These are phyloP conservation scores for Neodidymelliopsis sp. DNA, from an alignment of 2,329 filamentous ascomycete genomes.

Conservation along the genomic window DNA sequence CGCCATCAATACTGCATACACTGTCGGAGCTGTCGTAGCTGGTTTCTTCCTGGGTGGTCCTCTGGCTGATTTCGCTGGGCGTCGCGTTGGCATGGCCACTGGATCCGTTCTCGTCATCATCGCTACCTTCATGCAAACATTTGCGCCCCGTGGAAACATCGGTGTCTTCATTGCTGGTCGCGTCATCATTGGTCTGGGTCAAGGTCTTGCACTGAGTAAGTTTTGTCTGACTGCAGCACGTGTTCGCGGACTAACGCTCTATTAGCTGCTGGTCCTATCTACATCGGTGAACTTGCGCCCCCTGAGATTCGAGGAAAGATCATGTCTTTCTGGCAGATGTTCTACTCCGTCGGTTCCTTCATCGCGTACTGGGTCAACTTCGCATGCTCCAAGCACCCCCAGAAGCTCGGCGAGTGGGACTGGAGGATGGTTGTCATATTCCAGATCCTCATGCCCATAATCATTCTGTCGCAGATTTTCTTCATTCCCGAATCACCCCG, in stretches of 20 bases:
- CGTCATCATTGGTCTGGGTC: conserved; percentile 73
- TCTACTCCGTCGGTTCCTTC: conserved; percentile 70
- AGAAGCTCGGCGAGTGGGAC: conserved; percentile 71
- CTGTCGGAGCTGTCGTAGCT: conserved; percentile 72
- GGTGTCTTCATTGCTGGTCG: conserved; percentile 73
- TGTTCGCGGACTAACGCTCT: conserved; percentile 7
- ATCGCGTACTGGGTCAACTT: conserved; percentile 71
- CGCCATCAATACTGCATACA: conserved; percentile 72
- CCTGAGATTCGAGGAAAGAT: conserved; percentile 70
- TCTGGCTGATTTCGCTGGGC: conserved; percentile 66
- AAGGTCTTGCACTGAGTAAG: conserved; percentile 70
- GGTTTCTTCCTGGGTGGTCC: conserved; percentile 75
- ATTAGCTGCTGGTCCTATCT: conserved; percentile 70
- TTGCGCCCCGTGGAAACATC: conserved; percentile 64
- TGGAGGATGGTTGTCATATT: conserved; percentile 78
- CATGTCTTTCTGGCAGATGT: conserved; percentile 75
- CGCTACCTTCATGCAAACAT: conserved; percentile 73
- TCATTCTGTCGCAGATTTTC: conserved; percentile 66
- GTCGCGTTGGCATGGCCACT: conserved; percentile 69
- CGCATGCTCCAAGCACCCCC: conserved; percentile 64
- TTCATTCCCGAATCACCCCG: conserved; percentile 73
- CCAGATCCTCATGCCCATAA: conserved; percentile 70
- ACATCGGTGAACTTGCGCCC: conserved; percentile 73
- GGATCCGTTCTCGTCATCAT: conserved; percentile 72
- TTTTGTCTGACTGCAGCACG: background rate